These are phyloP conservation scores for Fusarium compactum DNA, from an alignment of 2,329 filamentous ascomycete species.

Conservation along the genomic window DNA sequence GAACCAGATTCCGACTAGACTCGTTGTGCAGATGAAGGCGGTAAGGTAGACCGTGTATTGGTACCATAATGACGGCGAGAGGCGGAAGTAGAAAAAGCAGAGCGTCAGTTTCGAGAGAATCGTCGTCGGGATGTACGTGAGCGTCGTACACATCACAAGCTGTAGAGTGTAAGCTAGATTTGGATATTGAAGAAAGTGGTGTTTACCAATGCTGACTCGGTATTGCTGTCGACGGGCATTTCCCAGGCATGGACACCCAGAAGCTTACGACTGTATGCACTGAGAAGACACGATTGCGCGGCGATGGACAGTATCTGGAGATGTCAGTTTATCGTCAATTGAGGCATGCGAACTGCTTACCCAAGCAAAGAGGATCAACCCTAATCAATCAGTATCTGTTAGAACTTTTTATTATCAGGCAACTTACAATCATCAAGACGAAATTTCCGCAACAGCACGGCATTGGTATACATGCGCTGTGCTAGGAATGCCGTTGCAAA, in stretches of 20 bases:
- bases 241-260: constrained; percentile 23
- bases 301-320: background rate
- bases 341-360: accelerated
- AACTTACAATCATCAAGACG: constrained; percentile 18
- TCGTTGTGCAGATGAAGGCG: background rate
- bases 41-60: constrained; percentile 16
- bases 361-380: constrained; percentile 17
- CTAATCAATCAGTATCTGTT: accelerated
- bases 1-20: constrained; percentile 9
- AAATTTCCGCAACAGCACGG: constrained; percentile 7
- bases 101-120: constrained; percentile 15
- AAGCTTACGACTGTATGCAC: constrained; percentile 3
- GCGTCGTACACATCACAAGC: constrained; percentile 15
- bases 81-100: constrained; percentile 24
- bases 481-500: constrained; percentile 16
- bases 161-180: background rate
- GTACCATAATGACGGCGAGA: constrained; percentile 15
- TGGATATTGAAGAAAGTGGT: background rate
- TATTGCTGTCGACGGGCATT: constrained; percentile 17
- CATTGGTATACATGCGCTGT: constrained; percentile 23
- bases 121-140: constrained; percentile 16
- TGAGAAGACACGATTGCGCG: constrained; percentile 23
- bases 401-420: accelerated
- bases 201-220: background rate
- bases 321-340: accelerated